These are phyloP conservation scores for Phoma sp. DNA, from an alignment of 2,329 filamentous ascomycete species.

Conservation along the genomic window DNA sequence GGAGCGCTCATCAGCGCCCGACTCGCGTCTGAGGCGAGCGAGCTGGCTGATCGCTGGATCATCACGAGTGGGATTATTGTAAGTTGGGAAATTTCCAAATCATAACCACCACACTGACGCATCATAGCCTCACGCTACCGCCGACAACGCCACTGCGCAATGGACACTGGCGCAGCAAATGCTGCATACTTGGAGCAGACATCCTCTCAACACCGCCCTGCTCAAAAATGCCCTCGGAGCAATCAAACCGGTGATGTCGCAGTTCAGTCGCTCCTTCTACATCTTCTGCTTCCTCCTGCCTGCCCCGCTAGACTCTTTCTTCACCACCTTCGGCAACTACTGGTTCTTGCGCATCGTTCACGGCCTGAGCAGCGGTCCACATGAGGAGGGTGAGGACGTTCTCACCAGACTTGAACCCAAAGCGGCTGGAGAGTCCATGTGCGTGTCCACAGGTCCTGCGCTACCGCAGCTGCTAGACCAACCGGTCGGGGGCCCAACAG, in stretches of 20 bases:
- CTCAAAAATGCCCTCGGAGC: conserved; percentile 54
- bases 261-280: conserved; percentile 61
- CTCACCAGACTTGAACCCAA: conserved; percentile 15
- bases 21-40: conserved; percentile 65
- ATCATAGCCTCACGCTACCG: conserved; percentile 50
- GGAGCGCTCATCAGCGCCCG: conserved; percentile 61
- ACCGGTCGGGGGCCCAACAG: not conserved
- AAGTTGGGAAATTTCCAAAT: conserved; percentile 31
- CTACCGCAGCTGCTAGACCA: conserved; percentile 50
- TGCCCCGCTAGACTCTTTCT: conserved; percentile 51
- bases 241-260: conserved; percentile 57
- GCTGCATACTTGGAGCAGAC: conserved; percentile 56
- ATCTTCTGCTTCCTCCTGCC: conserved; percentile 64
- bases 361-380: conserved; percentile 45
- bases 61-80: conserved; percentile 62
- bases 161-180: conserved; percentile 57
- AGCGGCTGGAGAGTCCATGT: conserved; percentile 57
- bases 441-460: conserved; percentile 61
- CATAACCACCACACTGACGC: not conserved
- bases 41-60: conserved; percentile 64
- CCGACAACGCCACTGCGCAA: conserved; percentile 53
- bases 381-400: conserved; percentile 18
- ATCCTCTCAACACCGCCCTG: conserved; percentile 56
- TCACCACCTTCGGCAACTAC: conserved; percentile 59
- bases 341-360: conserved; percentile 57